These are phyloP conservation scores for Fusarium pseudoanthophilum DNA, from an alignment of 2,329 filamentous ascomycete genomes.

Conservation along the genomic window DNA sequence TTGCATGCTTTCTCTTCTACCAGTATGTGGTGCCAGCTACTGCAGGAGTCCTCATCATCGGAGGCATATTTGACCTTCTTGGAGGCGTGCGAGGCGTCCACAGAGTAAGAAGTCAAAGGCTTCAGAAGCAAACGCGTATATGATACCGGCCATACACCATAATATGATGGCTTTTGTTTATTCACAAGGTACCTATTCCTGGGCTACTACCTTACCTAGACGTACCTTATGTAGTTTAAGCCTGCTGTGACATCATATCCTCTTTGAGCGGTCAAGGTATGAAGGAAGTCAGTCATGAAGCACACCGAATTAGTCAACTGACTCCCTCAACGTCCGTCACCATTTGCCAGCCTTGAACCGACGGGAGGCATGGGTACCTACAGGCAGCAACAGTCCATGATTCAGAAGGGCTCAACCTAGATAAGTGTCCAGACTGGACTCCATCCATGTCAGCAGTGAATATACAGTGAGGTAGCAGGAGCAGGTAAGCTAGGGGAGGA, in stretches of 20 bases:
- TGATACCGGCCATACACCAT: neutral
- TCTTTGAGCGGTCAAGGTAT: neutral
- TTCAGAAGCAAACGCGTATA: neutral
- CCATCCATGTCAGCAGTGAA: constrained; percentile 1
- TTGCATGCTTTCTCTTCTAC: constrained; percentile 8
- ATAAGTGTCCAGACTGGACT: neutral
- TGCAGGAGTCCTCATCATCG: neutral
- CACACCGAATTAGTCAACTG: neutral
- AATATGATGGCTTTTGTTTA: neutral
- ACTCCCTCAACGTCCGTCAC: neutral
- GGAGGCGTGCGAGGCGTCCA: neutral
- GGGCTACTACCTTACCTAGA: neutral
- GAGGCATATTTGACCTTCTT: neutral
- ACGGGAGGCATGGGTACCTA: neutral
- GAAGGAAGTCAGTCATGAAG: neutral
- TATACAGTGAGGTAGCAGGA: neutral
- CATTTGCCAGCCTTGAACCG: neutral
- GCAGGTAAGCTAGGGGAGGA: no score
- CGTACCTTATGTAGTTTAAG: no score
- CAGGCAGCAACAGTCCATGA: neutral
- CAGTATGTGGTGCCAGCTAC: constrained; percentile 7
- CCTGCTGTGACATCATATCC: neutral
- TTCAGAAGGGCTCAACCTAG: neutral
- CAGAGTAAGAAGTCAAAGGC: neutral
- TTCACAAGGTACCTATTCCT: neutral